Base-by-base conservation (phyloP, 305 asterid genomes). In the Lippia alba region DNA sequence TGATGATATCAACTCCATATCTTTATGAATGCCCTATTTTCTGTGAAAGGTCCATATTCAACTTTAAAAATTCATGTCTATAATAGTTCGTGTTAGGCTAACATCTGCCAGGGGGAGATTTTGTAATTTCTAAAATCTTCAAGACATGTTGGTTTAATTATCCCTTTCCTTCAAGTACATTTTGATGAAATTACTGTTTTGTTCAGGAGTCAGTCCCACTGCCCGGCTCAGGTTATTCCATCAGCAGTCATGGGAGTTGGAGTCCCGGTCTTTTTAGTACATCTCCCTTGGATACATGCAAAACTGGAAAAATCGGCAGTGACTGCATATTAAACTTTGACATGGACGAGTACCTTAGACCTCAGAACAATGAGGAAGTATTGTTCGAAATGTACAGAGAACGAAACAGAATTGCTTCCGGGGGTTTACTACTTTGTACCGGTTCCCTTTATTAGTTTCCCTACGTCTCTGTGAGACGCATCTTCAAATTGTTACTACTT, bases 161-260 rank as follows among this genome's bases (percentile, higher is more conserved):
- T 24, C 2, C 30, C 8, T 11, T 16, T 41, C 6, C 46, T 7
- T 34, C 4, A 32, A 2, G 14, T 67, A 12, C 56, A 61, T 57
- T 56, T 56, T 79, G 59, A 64, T 49, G 40, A 59, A 63, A 63
- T 63, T 6, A 0, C 48, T 63, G 40, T 75, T 71, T 67, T n/a
- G 6, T 76, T 46, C 76, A 89, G 97, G 96, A 75, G 20, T 45
- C 24, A 16, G 41, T 49, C 40, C 56, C 66, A 44, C 67, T 67
- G 46, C 75, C 72, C 17, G 89, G 81, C 33, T 72, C 69, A 5
- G 65, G 82, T 74, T 62, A 71, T 74, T 80, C 94, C 49, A 45
- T 62, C 58, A 84, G 92, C 87, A 87, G 96, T 64, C 85, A 69
- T 12, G 94, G 88, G 51, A 86, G 96, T 77, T 87, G 87, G 87